A percentile compares a stretch with the other conserved stretches of the same genome.
These are phyloP conservation scores for Cercospora sp. DNA, from an alignment of 2,329 filamentous ascomycete genomes.

Conservation along the genomic window DNA sequence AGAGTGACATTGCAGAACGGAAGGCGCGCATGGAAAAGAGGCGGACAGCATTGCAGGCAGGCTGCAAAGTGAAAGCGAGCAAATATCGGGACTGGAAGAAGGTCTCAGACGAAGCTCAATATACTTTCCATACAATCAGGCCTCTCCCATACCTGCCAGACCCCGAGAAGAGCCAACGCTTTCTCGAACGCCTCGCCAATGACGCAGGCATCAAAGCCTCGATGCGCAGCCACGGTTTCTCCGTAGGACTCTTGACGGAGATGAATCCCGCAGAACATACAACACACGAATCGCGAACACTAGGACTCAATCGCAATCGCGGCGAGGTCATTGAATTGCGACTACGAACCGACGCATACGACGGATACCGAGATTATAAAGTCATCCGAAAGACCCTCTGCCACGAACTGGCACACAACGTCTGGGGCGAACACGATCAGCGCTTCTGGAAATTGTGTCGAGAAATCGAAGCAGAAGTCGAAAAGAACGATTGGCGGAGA, in stretches of 20 bases:
- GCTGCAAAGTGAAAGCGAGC: slow-evolving; percentile 39
- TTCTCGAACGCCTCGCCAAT: slow-evolving; percentile 72
- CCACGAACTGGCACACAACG: slow-evolving; percentile 93
- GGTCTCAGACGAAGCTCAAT: slow-evolving; percentile 61
- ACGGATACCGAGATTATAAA: slow-evolving; percentile 90
- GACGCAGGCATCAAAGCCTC: slow-evolving; percentile 81
- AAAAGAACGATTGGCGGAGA: slow-evolving; percentile 72
- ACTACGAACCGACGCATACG: slow-evolving; percentile 87
- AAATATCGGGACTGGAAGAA: slow-evolving; percentile 49
- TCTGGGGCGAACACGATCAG: slow-evolving; percentile 78
- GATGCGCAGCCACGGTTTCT: slow-evolving; percentile 84
- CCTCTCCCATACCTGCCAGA: slow-evolving; percentile 77
- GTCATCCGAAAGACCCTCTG: slow-evolving; percentile 89
- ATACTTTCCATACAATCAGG: slow-evolving; percentile 78
- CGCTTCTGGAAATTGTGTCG: slow-evolving; percentile 88
- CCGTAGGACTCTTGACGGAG: slow-evolving; percentile 83
- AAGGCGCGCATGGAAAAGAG: slow-evolving; percentile 48
- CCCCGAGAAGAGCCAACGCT: slow-evolving; percentile 67
- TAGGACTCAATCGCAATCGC: slow-evolving; percentile 83
- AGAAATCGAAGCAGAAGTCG: slow-evolving; percentile 84
- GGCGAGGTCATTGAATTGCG: slow-evolving; percentile 90
- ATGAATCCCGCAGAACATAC: slow-evolving; percentile 91
- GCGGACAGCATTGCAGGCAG: slow-evolving; percentile 42
- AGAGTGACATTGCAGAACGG: slow-evolving; percentile 52
- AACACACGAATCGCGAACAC: slow-evolving; percentile 73